Evolutionary conservation across 2,329 filamentous ascomycete genomes (phyloP).

Genomic region (Microascus cirrosus): DNA sequence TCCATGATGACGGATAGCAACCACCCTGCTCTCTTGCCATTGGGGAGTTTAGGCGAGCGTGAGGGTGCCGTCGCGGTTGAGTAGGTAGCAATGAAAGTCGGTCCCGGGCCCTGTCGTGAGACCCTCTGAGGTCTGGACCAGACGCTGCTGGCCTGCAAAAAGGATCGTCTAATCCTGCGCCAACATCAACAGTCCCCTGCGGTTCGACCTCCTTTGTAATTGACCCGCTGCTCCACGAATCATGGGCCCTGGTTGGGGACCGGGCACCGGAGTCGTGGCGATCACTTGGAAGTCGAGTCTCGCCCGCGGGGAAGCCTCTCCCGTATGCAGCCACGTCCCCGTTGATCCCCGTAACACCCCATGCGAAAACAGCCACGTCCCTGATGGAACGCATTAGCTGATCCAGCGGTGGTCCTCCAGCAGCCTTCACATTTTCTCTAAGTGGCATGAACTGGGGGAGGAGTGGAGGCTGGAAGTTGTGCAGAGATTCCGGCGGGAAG

Average conservation of each 20-base stretch:
- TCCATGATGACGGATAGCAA: background rate
- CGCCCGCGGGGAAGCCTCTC: background rate
- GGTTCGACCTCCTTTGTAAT: background rate
- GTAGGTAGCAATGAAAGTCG: background rate
- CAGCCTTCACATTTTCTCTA: conserved; percentile 29
- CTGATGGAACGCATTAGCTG: conserved; percentile 71
- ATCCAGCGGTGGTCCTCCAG: conserved; percentile 32
- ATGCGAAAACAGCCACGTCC: conserved; percentile 80
- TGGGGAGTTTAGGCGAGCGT: background rate
- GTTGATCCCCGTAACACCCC: conserved; percentile 67
- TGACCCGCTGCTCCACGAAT: background rate
- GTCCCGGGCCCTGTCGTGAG: background rate
- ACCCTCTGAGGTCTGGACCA: background rate
- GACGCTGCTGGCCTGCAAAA: background rate
- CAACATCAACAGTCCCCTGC: background rate
- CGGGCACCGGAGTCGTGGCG: background rate
- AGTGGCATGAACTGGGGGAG: conserved; percentile 32
- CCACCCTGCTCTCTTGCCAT: background rate
- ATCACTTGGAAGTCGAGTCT: background rate
- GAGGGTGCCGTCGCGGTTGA: background rate
- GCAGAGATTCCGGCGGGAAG: conserved; percentile 27
- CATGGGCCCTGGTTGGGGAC: background rate
- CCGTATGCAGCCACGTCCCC: background rate
- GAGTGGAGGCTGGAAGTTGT: conserved; percentile 29
- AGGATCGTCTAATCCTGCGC: background rate